Evolutionary conservation across 177 flowering plant species (phyloP), one percentile per base, ranked within the genome.

Genomic region (Vitis hybrid): DNA sequence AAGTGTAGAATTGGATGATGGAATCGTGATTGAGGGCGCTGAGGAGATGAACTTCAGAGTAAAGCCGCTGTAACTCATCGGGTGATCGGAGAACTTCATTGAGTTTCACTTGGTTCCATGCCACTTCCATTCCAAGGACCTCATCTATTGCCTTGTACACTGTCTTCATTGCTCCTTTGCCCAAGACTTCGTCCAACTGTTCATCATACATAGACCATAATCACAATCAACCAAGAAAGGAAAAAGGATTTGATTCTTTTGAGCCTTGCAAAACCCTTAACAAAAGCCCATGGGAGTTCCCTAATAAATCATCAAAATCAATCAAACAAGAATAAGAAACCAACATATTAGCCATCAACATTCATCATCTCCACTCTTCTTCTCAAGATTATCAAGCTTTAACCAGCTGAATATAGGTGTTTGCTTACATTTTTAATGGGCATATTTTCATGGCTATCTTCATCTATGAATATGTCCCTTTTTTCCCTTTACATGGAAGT

Each of bases 1-100:
- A 92, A 11, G 90, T 80, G 78, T 83, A 74, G 75, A 83, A 90
- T 10, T 63, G 78, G 61, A 92, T 92, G 62, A 94, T 84, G 62
- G 92, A 87, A 24, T 81, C 84, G 50, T 94, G 97, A 24, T 82
- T 73, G 65, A 94, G 90, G 67, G 83, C 85, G 77, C 91, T 83
- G 51, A 94, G 97, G 54, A 94, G 91, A 64, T 90, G 97, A 67
- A 92, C 97, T 74, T 94, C 98, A 0, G 95, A 91, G 76, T 91
- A 91, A 4, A 94, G 81, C 56, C 97, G 67, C 41, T 92, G 81
- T 66, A 90, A 73, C 51, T 85, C 95, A 9, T 88, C 90, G 0
- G 95, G 93, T 2, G 95, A 86, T 18, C 79, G 74, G n/a, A 91
- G 79, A 1, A 83, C 85, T 18, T 87, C 86, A 17, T 83, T 80